These are phyloP conservation scores for Linum tenue DNA, from an alignment of 345 rosid species.

Conservation along the genomic window DNA sequence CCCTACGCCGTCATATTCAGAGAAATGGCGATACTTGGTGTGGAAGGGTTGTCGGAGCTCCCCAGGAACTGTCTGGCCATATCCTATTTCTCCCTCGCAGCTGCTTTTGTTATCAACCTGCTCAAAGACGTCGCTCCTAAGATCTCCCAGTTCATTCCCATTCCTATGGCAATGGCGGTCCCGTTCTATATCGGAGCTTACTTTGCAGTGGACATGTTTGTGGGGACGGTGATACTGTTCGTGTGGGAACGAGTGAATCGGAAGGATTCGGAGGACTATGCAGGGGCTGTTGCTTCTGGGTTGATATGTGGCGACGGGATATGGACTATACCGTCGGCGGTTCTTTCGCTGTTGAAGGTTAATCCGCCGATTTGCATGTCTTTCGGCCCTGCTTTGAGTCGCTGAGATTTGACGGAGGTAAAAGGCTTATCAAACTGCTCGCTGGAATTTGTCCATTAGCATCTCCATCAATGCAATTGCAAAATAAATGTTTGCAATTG, in stretches of 20 bases:
- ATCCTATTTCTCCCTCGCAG: conserved; percentile 60
- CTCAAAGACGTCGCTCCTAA: conserved; percentile 60
- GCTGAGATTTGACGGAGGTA: conserved; percentile 18
- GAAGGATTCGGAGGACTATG: conserved; percentile 66
- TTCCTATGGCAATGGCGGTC: conserved; percentile 91
- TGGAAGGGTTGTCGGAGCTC: conserved; percentile 68
- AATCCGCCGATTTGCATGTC: conserved; percentile 92
- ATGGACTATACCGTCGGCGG: conserved; percentile 84
- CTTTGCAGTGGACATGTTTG: conserved; percentile 83
- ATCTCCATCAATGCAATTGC: no score
- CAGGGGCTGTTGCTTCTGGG: conserved; percentile 90
- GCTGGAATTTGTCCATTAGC: not conserved
- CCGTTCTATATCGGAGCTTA: conserved; percentile 88
- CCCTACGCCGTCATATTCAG: conserved; percentile 80
- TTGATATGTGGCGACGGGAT: conserved; percentile 86
- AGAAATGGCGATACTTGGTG: conserved; percentile 81
- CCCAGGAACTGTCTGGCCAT: conserved; percentile 72
- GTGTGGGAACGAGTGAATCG: conserved; percentile 60
- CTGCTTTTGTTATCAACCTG: conserved; percentile 56
- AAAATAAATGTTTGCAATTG: no score
- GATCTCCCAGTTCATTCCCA: conserved; percentile 67
- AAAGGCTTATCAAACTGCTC: not conserved
- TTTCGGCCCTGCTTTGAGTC: conserved; percentile 52
- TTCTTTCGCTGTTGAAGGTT: conserved; percentile 76
- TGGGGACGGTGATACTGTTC: conserved; percentile 61